A percentile compares a stretch with the other conserved stretches of the same genome.
phyloP scores from a whole-genome alignment of 73 alveolate species.

The Tetrahymena borealis region DNA sequence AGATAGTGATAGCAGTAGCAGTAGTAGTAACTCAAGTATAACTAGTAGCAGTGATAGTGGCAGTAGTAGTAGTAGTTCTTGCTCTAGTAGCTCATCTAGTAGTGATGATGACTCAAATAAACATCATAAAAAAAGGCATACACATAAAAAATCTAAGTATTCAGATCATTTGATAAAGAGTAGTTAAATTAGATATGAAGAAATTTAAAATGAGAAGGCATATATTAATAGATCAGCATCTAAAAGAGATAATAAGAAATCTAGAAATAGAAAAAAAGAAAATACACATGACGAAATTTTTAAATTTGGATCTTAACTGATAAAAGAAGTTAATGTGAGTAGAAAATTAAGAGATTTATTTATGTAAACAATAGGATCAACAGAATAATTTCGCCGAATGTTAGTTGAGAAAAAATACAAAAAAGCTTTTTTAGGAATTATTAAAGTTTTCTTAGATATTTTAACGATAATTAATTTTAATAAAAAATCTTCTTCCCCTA shows the following conservation, averaged over 20 bases:
- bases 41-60: neutral
- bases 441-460: neutral
- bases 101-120: neutral
- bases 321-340: neutral
- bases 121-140: neutral
- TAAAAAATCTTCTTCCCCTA: neutral
- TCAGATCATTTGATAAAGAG: too few relatives aligned
- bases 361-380: neutral
- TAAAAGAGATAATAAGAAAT: neutral
- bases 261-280: neutral
- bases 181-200: neutral
- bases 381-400: neutral
- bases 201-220: neutral
- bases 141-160: too few relatives aligned
- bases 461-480: neutral
- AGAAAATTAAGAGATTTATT: neutral
- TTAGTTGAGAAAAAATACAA: neutral
- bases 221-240: neutral
- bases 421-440: neutral
- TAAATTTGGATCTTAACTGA: neutral
- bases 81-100: neutral
- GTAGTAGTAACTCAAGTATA: neutral
- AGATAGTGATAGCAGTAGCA: neutral
- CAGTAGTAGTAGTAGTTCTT: neutral
- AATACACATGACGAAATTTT: neutral